A percentile compares a stretch with the other conserved stretches of the same genome.
Evolutionary conservation across 345 rosid species (phyloP).

Genomic region (Eutrema yunnanense): DNA sequence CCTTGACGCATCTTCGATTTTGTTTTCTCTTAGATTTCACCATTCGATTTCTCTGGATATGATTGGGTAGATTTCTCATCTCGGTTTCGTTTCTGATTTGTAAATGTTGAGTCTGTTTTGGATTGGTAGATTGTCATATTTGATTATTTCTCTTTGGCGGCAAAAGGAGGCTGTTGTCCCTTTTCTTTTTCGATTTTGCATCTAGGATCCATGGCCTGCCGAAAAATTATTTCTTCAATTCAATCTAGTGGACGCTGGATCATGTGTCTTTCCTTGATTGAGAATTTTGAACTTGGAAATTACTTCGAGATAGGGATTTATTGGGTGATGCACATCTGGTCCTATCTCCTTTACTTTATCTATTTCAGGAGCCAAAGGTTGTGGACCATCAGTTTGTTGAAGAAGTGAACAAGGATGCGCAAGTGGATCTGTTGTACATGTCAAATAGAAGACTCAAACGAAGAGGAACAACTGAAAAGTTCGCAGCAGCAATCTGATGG

Average conservation of each 20-base stretch:
- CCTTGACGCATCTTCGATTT: neutral
- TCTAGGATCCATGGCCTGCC: neutral
- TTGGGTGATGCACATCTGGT: neutral
- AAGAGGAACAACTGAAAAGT: conserved; percentile 53
- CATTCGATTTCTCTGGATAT: neutral
- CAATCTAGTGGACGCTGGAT: neutral
- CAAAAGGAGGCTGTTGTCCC: neutral
- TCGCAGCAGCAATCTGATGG: conserved; percentile 60
- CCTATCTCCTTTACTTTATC: neutral
- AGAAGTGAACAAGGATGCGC: conserved; percentile 72
- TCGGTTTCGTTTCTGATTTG: conserved; percentile 5
- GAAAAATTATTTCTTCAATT: too few relatives aligned
- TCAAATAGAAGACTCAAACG: conserved; percentile 74
- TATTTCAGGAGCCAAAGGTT: conserved; percentile 18
- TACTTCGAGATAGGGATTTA: neutral
- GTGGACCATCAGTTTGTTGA: conserved; percentile 38
- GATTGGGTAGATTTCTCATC: neutral
- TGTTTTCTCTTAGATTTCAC: neutral
- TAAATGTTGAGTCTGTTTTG: neutral
- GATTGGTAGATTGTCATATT: neutral
- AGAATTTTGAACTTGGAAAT: neutral
- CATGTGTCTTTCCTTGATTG: neutral
- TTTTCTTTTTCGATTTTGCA: neutral
- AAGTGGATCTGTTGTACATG: conserved; percentile 91
- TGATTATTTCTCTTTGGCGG: neutral